Conservation (phyloP, 139 green algal genomes). For the Picochlorum sp. region DNA sequence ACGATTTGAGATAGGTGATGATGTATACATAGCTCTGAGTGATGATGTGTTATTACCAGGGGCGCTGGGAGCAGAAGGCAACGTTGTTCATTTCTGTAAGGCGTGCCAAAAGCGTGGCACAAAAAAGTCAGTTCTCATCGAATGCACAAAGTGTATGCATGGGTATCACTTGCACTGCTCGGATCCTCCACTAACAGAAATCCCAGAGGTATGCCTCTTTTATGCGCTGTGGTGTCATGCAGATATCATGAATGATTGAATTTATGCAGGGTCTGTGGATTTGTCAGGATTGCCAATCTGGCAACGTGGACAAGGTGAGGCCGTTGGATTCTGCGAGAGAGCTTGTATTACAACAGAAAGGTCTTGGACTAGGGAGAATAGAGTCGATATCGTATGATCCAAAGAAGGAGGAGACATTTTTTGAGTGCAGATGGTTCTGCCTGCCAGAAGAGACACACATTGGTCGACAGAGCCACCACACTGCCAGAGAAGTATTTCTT, state of each 20-base stretch:
- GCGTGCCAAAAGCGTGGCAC: conserved; percentile 14
- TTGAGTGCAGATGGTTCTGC: conserved; percentile 57
- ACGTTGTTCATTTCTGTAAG: conserved; percentile 15
- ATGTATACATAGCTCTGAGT: conserved; percentile 32
- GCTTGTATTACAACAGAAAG: conserved; percentile 40
- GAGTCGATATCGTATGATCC: conserved; percentile 35
- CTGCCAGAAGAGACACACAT: conserved; percentile 77
- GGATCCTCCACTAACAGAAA: conserved; percentile 49
- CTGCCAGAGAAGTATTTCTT: conserved; percentile 73
- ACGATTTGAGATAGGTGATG: conserved; percentile 18
- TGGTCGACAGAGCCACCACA: conserved; percentile 74
- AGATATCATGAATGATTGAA: too few relatives aligned
- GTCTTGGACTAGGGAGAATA: conserved; percentile 36
- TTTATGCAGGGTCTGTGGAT: conserved; percentile 57
- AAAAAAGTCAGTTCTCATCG: conserved; percentile 53
- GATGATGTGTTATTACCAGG: neutral
- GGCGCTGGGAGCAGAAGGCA: conserved; percentile 2
- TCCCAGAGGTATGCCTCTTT: conserved; percentile 35
- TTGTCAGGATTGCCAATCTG: conserved; percentile 45
- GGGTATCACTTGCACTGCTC: conserved; percentile 84
- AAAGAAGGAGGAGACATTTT: conserved; percentile 13
- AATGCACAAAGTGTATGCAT: conserved; percentile 79
- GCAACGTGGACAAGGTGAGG: neutral
- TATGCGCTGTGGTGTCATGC: too few relatives aligned
- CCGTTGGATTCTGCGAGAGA: conserved; percentile 26